phyloP scores from a whole-genome alignment of 164 flowering plant species.

The Chimonanthus salicifolius region DNA sequence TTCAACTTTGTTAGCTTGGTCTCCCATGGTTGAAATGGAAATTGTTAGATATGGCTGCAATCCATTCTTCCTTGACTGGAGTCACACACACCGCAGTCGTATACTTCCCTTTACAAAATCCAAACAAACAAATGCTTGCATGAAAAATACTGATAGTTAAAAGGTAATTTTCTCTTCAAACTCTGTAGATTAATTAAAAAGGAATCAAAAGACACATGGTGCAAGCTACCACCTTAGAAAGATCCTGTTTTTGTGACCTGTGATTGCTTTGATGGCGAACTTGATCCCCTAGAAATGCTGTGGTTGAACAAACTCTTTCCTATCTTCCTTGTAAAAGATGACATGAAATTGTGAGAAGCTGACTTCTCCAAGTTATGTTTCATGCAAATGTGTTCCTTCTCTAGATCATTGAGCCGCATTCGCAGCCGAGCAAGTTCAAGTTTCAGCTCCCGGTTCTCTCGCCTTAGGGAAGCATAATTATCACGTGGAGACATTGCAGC shows the following conservation, averaged over 20 bases:
- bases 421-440: constrained; percentile 83
- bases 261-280: constrained; percentile 74
- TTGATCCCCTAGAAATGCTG: constrained; percentile 73
- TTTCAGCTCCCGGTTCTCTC: constrained; percentile 89
- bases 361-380: constrained; percentile 76
- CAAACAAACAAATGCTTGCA: no score
- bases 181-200: background rate
- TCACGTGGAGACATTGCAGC: constrained; percentile 91
- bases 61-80: no score
- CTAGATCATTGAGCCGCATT: constrained; percentile 87
- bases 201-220: background rate
- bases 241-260: constrained; percentile 43
- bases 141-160: no score
- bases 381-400: constrained; percentile 91
- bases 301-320: constrained; percentile 56
- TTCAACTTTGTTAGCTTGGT: no score
- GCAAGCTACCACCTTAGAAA: constrained; percentile 4
- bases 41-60: no score
- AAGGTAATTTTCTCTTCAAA: no score
- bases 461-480: constrained; percentile 88
- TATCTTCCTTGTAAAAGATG: constrained; percentile 68
- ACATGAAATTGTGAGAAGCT: constrained; percentile 60
- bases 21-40: no score
- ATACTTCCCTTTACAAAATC: no score
- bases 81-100: no score